Evolutionary conservation across 2,329 filamentous ascomycete genomes (phyloP).

Genomic region (Curvularia spicifera): DNA sequence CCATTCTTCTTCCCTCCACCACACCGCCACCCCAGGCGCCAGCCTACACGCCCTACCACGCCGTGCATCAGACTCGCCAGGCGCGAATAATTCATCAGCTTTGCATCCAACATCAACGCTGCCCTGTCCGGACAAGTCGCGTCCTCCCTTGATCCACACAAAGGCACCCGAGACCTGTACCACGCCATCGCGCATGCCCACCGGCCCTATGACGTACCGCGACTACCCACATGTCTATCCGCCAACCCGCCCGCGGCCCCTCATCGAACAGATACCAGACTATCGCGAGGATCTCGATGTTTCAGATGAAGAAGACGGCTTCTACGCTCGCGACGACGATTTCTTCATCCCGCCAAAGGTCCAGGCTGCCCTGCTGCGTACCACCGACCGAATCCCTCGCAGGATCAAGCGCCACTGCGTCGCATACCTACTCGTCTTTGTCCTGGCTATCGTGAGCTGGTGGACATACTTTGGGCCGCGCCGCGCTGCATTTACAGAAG

Average conservation of each 20-base stretch:
- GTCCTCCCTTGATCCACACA: background rate
- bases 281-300: constrained; percentile 42
- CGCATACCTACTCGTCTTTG: constrained; percentile 37
- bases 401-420: constrained; percentile 47
- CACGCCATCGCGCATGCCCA: background rate
- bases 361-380: constrained; percentile 35
- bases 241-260: constrained; percentile 27
- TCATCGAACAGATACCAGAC: constrained; percentile 43
- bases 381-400: constrained; percentile 41
- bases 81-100: background rate
- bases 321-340: constrained; percentile 47
- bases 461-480: constrained; percentile 46
- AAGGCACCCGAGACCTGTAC: background rate
- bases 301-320: constrained; percentile 49
- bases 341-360: constrained; percentile 43
- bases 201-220: constrained; percentile 35
- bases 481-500: constrained; percentile 43
- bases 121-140: background rate
- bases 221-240: constrained; percentile 22
- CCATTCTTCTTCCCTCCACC: background rate
- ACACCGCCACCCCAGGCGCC: background rate
- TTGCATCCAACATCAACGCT: background rate
- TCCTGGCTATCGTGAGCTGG: constrained; percentile 47
- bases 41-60: background rate
- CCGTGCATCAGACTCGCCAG: background rate